Evolutionary conservation across 306 rosid genomes (phyloP).

Genomic region (Ormosia semicastrata): DNA sequence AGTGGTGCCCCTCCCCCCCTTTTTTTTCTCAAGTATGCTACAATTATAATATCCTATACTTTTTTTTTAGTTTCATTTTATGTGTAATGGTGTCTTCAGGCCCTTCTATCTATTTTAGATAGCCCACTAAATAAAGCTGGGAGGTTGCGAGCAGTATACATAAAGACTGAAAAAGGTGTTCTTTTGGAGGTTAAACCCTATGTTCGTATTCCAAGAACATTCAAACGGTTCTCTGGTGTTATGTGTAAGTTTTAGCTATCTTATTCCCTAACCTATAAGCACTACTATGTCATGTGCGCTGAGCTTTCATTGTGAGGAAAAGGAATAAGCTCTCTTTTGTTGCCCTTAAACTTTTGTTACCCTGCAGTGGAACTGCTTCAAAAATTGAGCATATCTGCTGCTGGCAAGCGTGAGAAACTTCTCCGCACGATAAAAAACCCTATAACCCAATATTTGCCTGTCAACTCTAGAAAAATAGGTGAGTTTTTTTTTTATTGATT

Average conservation of each 20-base stretch:
- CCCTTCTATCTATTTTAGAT: constrained; percentile 53
- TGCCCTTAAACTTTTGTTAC: neutral
- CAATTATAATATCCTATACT: neutral
- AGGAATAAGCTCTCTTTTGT: neutral
- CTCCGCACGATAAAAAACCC: constrained; percentile 77
- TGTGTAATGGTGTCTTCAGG: constrained; percentile 40
- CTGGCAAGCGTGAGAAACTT: constrained; percentile 71
- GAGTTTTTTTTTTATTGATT: constrained; percentile 15
- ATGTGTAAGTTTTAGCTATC: constrained; percentile 63
- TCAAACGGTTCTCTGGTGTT: constrained; percentile 77
- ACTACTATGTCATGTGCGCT: neutral
- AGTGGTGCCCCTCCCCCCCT: too few relatives aligned
- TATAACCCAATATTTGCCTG: constrained; percentile 75
- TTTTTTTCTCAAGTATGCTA: too few relatives aligned
- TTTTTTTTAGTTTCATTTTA: neutral
- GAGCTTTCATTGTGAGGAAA: neutral
- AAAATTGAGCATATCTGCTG: constrained; percentile 75
- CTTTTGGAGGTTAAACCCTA: constrained; percentile 75
- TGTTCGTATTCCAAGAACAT: constrained; percentile 88
- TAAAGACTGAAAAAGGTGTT: constrained; percentile 74
- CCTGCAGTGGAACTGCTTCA: constrained; percentile 83
- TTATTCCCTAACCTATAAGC: neutral
- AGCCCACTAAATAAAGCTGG: constrained; percentile 74
- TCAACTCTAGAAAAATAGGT: constrained; percentile 74
- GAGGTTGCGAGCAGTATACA: constrained; percentile 71